Evolutionary conservation across 2,329 filamentous ascomycete species (phyloP), one percentile per base, ranked within the genome.

Genomic region (Emmonsia crescens): DNA sequence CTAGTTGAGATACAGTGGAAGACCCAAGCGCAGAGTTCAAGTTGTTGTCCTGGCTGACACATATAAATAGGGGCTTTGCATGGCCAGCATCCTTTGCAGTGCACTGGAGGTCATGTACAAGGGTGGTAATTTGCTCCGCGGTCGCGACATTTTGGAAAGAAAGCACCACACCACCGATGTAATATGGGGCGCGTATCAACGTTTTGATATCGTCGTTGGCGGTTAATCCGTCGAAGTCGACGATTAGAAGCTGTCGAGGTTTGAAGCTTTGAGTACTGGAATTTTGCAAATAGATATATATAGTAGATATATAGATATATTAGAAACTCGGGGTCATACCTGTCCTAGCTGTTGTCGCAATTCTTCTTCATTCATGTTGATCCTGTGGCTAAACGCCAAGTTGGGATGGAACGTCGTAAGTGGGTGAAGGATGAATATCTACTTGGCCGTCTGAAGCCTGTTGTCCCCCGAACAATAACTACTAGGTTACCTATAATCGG

Each of bases 41-140:
- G 3, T 76, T 76, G 71, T 78, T 78, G 63, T 79, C 77, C 64
- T 79, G 76, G 57, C 78, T 77, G 42, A 77, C 76, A 3, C 73
- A 74, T 38, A 79, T 79, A 57, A 79, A 74, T 0, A 79, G 67
- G 58, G 72, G 74, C 60, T 74, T 70, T 42, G 71, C 51, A 64
- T 79, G 73, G 5, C 75, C 75, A 21, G 75, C 72, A 27, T 68
- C 55, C 62, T 67, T 73, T 27, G 77, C 75, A 59, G 75, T 72
- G 40, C 71, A 65, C 68, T 79, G 77, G 1, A 79, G 70, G 21
- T 60, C 61, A 36, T 61, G 61, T 14, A 60, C 61, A 29, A 65
- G 62, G 33, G 40, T 29, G 21, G 63, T 63, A 19, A 79, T 70
- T 62, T 79, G 76, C 3, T 65, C 63, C 2, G 71, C 73, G 67